Conservation (phyloP, 1,284 basidiomycete genomes). For the Irpex lacteus region DNA sequence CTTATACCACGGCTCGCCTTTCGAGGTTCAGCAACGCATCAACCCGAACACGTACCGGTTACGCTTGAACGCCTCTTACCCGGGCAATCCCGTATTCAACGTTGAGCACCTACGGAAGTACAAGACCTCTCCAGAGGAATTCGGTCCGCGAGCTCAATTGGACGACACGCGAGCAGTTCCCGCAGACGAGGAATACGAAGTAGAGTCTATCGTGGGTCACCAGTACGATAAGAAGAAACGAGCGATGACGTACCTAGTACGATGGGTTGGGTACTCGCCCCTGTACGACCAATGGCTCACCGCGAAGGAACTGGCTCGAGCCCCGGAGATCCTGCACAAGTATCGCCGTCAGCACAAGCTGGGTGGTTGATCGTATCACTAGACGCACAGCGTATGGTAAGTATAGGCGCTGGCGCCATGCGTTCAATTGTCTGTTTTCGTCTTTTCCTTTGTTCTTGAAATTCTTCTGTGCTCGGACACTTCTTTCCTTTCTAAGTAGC, state of each 20-base stretch:
- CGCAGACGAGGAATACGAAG: constrained; percentile 19
- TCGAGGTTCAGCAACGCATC: constrained; percentile 21
- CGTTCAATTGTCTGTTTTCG: too few species aligned
- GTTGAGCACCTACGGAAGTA: constrained; percentile 26
- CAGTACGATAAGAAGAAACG: constrained; percentile 6
- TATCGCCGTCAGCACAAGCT: too few species aligned
- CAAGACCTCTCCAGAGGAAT: constrained; percentile 13
- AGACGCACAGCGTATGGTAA: too few species aligned
- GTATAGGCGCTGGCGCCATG: too few species aligned
- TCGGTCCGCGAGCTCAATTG: constrained; percentile 11
- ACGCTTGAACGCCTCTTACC: constrained; percentile 25
- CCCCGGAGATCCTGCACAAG: too few species aligned
- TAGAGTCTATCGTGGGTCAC: constrained; percentile 18
- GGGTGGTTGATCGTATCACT: too few species aligned
- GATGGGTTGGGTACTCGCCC: constrained; percentile 24
- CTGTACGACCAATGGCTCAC: neutral
- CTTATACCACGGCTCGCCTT: too few species aligned
- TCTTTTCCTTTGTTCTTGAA: too few species aligned
- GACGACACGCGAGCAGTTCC: neutral
- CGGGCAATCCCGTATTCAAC: constrained; percentile 29
- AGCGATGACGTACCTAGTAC: constrained; percentile 12
- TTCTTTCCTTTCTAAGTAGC: too few species aligned
- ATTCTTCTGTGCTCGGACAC: too few species aligned
- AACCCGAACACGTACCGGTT: constrained; percentile 27
- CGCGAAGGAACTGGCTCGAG: neutral